phyloP scores from a whole-genome alignment of 768 basidiomycete genomes.

The Lentinula sp. region DNA sequence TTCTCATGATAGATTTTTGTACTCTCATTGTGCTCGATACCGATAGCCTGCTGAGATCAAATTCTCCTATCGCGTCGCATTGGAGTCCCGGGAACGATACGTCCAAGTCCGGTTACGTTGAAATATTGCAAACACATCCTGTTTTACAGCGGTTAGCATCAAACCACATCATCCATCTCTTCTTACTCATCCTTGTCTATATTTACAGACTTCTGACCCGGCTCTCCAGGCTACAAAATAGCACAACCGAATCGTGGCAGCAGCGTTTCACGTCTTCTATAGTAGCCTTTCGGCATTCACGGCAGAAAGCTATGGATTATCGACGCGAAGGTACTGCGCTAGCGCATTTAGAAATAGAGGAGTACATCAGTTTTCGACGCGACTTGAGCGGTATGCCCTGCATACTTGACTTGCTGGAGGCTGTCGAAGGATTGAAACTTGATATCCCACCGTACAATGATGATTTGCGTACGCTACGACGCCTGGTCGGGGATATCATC shows the following conservation, averaged over 20 bases:
- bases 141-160: background rate
- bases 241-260: background rate
- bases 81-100: slow-evolving; percentile 13
- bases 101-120: background rate
- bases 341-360: slow-evolving; percentile 37
- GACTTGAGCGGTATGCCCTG: slow-evolving; percentile 43
- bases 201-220: background rate
- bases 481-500: slow-evolving; percentile 42
- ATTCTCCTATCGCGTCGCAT: slow-evolving; percentile 9
- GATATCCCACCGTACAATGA: slow-evolving; percentile 22
- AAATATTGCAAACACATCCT: background rate
- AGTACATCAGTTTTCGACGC: slow-evolving; percentile 40
- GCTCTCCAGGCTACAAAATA: background rate
- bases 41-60: slow-evolving; percentile 17
- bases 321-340: slow-evolving; percentile 23
- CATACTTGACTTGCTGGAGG: slow-evolving; percentile 46
- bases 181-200: background rate
- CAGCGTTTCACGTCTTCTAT: slow-evolving; percentile 14
- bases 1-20: slow-evolving; percentile 44
- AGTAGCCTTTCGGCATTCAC: slow-evolving; percentile 28
- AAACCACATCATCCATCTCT: background rate
- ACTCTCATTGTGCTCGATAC: slow-evolving; percentile 34
- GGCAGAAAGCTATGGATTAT: slow-evolving; percentile 20
- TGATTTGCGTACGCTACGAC: slow-evolving; percentile 26
- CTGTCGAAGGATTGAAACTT: slow-evolving; percentile 39